A percentile compares a stretch with the other conserved stretches of the same genome.
phyloP scores from a whole-genome alignment of 1,284 basidiomycete species.

The Coniferiporia weirii region DNA sequence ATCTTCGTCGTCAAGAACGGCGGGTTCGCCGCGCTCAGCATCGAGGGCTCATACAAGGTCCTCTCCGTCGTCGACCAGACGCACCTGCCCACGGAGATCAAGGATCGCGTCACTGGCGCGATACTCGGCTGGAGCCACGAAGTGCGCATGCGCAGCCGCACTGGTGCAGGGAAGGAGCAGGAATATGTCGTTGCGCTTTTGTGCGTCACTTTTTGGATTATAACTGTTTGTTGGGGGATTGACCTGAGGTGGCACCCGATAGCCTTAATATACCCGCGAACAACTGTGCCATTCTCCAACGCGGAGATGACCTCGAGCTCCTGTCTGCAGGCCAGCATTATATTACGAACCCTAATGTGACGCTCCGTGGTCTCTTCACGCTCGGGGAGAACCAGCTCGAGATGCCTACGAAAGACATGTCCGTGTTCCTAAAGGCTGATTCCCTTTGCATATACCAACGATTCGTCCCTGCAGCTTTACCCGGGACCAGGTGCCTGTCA shows the following conservation, averaged over 20 bases:
- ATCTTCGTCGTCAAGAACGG: slow-evolving; percentile 76
- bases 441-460: slow-evolving; percentile 3
- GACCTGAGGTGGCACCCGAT: background rate
- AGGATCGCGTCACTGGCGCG: slow-evolving; percentile 56
- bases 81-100: slow-evolving; percentile 54
- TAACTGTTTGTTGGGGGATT: background rate
- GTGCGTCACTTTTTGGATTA: slow-evolving; percentile 34
- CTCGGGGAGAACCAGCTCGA: slow-evolving; percentile 77
- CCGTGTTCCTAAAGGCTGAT: slow-evolving; percentile 23
- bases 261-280: slow-evolving; percentile 78
- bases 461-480: slow-evolving; percentile 50
- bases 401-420: slow-evolving; percentile 83
- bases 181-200: slow-evolving; percentile 74
- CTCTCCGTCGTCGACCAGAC: slow-evolving; percentile 78
- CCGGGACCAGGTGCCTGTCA: slow-evolving; percentile 77
- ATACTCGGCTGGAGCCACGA: slow-evolving; percentile 65
- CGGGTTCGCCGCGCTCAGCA: slow-evolving; percentile 70
- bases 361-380: slow-evolving; percentile 69
- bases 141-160: slow-evolving; percentile 63
- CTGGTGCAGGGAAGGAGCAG: slow-evolving; percentile 38
- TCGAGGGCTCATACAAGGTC: slow-evolving; percentile 70
- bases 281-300: slow-evolving; percentile 77
- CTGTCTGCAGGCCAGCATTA: slow-evolving; percentile 75
- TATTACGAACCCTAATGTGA: slow-evolving; percentile 76
- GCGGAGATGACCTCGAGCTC: slow-evolving; percentile 72